Percentiles rank a stretch among this genome's conserved stretches.
Evolutionary conservation across 352 stramenopile genomes (phyloP).

Genomic region (Phytophthora pseudosyringae): DNA sequence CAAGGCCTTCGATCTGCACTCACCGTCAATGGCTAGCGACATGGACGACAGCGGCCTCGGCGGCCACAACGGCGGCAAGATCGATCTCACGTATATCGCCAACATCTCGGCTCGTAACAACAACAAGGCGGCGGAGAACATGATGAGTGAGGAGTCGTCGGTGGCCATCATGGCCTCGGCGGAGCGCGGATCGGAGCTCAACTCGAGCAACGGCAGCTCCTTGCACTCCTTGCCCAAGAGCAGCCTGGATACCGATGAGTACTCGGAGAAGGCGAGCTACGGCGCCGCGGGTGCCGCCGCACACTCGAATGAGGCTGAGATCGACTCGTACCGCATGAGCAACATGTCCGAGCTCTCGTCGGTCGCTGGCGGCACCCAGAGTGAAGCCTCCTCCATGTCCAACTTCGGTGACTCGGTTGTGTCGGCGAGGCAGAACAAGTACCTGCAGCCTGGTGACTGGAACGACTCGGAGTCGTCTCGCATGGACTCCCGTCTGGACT

Average conservation of each 20-base stretch:
- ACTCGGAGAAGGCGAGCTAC: constrained; percentile 42
- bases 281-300: constrained; percentile 16
- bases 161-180: constrained; percentile 47
- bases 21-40: constrained; percentile 34
- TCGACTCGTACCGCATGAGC: constrained; percentile 32
- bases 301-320: constrained; percentile 28
- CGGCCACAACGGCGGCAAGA: constrained; percentile 35
- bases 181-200: constrained; percentile 52
- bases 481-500: constrained; percentile 45
- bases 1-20: constrained; percentile 43
- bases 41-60: constrained; percentile 46
- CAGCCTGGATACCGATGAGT: constrained; percentile 34
- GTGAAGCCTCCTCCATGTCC: constrained; percentile 55
- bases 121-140: constrained; percentile 27
- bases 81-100: constrained; percentile 53
- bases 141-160: constrained; percentile 46
- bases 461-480: constrained; percentile 54
- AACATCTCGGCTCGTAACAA: constrained; percentile 60
- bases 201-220: constrained; percentile 36
- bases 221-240: constrained; percentile 29
- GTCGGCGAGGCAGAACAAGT: constrained; percentile 46
- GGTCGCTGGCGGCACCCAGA: constrained; percentile 41
- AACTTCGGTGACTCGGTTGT: constrained; percentile 64
- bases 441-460: constrained; percentile 53
- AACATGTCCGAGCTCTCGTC: constrained; percentile 61